These are phyloP conservation scores for Cyclotella cryptica DNA, from an alignment of 108 stramenopile species.

Conservation along the genomic window DNA sequence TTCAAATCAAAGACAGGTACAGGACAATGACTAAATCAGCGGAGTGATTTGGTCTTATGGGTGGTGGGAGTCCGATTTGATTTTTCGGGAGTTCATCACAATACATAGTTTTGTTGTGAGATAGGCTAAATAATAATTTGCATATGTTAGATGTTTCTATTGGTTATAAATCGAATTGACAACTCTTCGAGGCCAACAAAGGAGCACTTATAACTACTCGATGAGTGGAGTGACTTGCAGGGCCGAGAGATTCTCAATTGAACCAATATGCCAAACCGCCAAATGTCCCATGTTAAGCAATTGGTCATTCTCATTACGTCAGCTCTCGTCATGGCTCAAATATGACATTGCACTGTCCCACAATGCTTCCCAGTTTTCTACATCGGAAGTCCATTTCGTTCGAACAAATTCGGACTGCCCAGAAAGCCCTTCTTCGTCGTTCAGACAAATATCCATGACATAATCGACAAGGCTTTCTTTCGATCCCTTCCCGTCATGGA, in stretches of 20 bases:
- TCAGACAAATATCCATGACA: slow-evolving; percentile 29
- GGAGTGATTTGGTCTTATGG: slow-evolving; percentile 2
- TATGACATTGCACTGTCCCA: slow-evolving; percentile 12
- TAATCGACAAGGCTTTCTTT: slow-evolving; percentile 33
- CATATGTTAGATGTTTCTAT: too few relatives aligned
- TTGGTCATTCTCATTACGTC: too few relatives aligned
- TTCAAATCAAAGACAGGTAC: slow-evolving; percentile 80
- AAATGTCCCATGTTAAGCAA: too few relatives aligned
- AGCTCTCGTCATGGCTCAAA: background rate
- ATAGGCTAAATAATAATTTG: too few relatives aligned
- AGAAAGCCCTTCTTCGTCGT: slow-evolving; percentile 11
- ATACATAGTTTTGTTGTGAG: background rate
- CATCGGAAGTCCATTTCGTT: slow-evolving; percentile 18
- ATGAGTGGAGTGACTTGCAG: too few relatives aligned
- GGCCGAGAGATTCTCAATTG: too few relatives aligned
- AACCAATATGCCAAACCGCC: too few relatives aligned
- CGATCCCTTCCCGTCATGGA: slow-evolving; percentile 23
- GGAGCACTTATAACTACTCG: too few relatives aligned
- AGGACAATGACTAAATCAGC: slow-evolving; percentile 59
- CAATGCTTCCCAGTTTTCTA: slow-evolving; percentile 4
- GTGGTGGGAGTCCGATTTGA: background rate
- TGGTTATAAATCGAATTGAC: too few relatives aligned
- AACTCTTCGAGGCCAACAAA: too few relatives aligned
- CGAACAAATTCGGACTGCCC: slow-evolving; percentile 18
- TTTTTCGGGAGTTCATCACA: too few relatives aligned